Percentiles rank a stretch among this genome's conserved stretches.
Conservation (phyloP, 2,329 filamentous ascomycete species). For the Mollisia scopiformis region DNA sequence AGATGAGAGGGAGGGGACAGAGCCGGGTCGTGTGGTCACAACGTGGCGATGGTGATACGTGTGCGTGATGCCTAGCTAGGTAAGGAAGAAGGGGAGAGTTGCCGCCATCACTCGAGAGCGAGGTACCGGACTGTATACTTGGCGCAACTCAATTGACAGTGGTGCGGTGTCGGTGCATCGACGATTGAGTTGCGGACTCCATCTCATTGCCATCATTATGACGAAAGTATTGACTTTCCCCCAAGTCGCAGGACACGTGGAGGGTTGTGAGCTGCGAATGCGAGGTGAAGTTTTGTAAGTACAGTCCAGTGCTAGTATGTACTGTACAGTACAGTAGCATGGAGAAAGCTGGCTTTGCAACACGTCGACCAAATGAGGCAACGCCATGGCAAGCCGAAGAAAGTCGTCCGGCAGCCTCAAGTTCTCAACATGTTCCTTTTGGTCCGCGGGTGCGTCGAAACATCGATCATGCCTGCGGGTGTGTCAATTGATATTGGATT, state of each 20-base stretch:
- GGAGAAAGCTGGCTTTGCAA: neutral
- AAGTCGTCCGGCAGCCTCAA: neutral
- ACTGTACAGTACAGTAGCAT: neutral
- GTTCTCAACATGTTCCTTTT: neutral
- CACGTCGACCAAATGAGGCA: constrained; percentile 9
- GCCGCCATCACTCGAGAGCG: neutral
- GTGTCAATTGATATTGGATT: constrained; percentile 1
- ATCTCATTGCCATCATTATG: neutral
- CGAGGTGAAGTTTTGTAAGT: neutral
- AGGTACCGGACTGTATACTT: neutral
- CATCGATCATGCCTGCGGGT: neutral
- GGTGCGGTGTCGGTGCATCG: neutral
- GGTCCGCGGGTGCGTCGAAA: neutral
- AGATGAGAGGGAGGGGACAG: constrained; percentile 2
- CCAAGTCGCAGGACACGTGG: constrained; percentile 1
- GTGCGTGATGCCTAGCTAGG: constrained; percentile 6
- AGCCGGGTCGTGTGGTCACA: neutral
- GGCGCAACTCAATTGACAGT: constrained; percentile 10
- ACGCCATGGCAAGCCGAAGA: neutral
- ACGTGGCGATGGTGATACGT: constrained; percentile 13
- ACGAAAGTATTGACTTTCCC: neutral
- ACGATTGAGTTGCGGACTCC: neutral
- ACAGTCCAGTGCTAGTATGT: neutral
- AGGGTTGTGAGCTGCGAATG: neutral
- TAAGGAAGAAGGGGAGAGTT: neutral